Evolutionary conservation across 2,329 filamentous ascomycete species (phyloP), one percentile per base, ranked within the genome.

Genomic region (Rhexocercosporidium sp.): DNA sequence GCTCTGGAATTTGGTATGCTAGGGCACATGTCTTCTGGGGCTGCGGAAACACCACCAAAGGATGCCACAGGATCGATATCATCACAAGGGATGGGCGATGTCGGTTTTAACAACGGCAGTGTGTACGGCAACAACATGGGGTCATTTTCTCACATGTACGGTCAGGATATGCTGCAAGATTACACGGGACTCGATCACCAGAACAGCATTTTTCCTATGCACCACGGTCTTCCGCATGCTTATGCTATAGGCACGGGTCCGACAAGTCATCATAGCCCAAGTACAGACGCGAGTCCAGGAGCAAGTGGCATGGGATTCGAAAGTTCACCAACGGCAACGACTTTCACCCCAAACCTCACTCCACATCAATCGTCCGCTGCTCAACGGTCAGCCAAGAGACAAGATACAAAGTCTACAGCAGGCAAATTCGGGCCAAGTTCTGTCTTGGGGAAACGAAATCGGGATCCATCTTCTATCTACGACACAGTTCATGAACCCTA

Each of bases 1-100:
- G 95, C 94, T 20, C 85, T 97, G 78, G 96, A 98, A 79, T 97
- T 98, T 78, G 92, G 94, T 63, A 97, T 98, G 87, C 87, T 99
- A 0, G 94, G 93, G 31, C 95, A 98, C 78, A 97, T 99, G 92
- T 93, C 93, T 67, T 93, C 92, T n/a, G 92, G 92, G 16, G 91
- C 92, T 16, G 91, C 89, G n/a, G 92, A 96, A 73, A 92, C 89
- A 18, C 89, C 91, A 7, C 88, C 91, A 5, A 88, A 88, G 64
- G 92, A 96, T 67, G 78, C 74, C 51, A 73, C 69, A 62, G 77
- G 78, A 7, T 79, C 83, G 5, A 76, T 85, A 66, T 79, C 82
- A 25, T 81, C 82, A 56, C 86, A 85, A 69, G 84, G 83, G 53
- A 81, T 84, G 62, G 66, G 70, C 14, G 74, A 74, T 47, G 66